A percentile compares a stretch with the other conserved stretches of the same genome.
Evolutionary conservation across 331 rosid species (phyloP).

Genomic region (Spiraea crenata): DNA sequence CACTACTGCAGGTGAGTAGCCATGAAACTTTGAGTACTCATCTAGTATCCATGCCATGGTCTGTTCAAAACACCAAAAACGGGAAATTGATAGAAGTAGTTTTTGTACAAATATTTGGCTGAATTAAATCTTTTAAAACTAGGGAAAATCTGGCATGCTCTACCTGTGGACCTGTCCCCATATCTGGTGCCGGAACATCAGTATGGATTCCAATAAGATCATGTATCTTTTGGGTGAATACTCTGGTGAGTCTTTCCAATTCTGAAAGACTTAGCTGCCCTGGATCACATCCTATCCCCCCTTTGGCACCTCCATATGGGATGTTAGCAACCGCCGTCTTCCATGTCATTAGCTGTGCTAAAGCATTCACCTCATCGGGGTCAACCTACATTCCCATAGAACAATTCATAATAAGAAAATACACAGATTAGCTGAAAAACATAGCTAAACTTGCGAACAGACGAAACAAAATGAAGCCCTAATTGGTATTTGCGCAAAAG

Average conservation of each 20-base stretch:
- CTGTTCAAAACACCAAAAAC: conserved; percentile 32
- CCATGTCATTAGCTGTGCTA: conserved; percentile 97
- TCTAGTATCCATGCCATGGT: conserved; percentile 98
- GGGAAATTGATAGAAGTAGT: neutral
- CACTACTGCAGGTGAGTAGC: conserved; percentile 89
- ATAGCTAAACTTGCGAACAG: no score
- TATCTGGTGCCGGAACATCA: conserved; percentile 95
- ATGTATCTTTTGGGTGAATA: conserved; percentile 91
- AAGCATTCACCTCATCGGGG: conserved; percentile 90
- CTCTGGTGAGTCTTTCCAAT: conserved; percentile 82
- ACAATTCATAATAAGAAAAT: no score
- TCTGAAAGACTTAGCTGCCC: conserved; percentile 63
- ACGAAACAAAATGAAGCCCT: no score
- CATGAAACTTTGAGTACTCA: conserved; percentile 95
- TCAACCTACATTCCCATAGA: conserved; percentile 53
- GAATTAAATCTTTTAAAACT: neutral
- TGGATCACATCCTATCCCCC: conserved; percentile 87
- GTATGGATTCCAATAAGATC: conserved; percentile 82
- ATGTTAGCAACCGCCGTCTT: conserved; percentile 88
- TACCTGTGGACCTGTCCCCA: conserved; percentile 99
- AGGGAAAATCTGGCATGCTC: neutral
- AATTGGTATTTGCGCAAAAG: no score
- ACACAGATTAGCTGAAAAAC: no score
- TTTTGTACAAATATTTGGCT: no score
- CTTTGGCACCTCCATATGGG: conserved; percentile 97